Evolutionary conservation across 768 basidiomycete species (phyloP), one percentile per base, ranked within the genome.

Genomic region (Leccinum subgranulosum): DNA sequence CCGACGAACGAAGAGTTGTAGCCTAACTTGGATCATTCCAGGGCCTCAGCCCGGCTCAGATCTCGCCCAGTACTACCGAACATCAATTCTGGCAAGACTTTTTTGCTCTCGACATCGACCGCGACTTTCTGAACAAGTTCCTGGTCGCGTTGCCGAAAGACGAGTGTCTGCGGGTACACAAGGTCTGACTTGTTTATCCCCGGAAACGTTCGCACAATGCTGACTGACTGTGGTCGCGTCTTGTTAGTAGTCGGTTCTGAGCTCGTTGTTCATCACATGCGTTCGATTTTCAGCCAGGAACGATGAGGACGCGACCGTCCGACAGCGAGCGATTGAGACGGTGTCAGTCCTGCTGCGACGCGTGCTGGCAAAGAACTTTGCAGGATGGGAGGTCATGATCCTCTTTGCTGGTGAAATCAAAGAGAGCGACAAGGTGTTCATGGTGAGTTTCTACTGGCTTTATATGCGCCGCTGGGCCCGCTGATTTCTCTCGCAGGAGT

Each of bases 371-470:
- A 88, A 88, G 71, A 80, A 81, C 54, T 67, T 83, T 1, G 77
- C 82, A 4, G 87, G 88, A 29, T 88, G 84, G 85, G 87, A 89
- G 64, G 78, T 84, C 7, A 89, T 89, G 86, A 82, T 87, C 41
- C 67, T 86, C 23, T 78, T 88, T 46, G 85, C 84, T 2, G 84
- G 84, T 14, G 81, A 81, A 45, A 83, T 86, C 5, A 74, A 70
- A 11, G 74, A 80, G 53, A 86, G 85, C 53, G 87, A 88, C 65
- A 61, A 23, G 17, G 74, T 83, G 11, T 88, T 89, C 68, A 81
- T 77, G 72, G 86, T 77, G 50, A 52, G 64, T 52, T 29, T 15
- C 14, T 10, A 15, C 28, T 34, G 2, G 5, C 6, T 36, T 23
- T 49, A 21, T 49, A 8, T 14, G 3, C 5, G 43, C 3, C 21